phyloP scores from a whole-genome alignment of 2,329 filamentous ascomycete genomes.

The Epichloe hybrida region DNA sequence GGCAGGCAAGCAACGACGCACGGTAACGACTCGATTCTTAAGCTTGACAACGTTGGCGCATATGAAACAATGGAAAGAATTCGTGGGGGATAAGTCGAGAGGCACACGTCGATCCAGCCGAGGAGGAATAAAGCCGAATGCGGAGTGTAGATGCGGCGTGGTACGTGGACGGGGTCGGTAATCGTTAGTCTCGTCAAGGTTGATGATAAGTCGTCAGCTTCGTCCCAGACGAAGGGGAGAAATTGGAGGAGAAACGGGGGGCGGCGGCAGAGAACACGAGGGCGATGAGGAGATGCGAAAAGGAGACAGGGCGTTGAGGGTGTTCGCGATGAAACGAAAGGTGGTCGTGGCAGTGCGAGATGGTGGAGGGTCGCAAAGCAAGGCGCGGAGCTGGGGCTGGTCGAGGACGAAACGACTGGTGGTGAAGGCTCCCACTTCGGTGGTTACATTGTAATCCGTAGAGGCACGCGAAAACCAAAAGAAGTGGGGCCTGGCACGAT shows the following conservation, averaged over 20 bases:
- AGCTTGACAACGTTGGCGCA: background rate
- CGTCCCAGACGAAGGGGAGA: constrained; percentile 1
- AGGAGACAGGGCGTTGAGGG: background rate
- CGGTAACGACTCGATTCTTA: background rate
- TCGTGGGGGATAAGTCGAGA: background rate
- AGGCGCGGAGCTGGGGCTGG: background rate
- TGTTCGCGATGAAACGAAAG: background rate
- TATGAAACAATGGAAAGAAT: background rate
- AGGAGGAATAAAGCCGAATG: background rate
- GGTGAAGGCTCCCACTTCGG: too few relatives aligned
- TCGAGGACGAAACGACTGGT: background rate
- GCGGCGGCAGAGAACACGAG: background rate
- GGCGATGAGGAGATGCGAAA: background rate
- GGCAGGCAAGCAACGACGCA: background rate
- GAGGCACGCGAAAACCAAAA: too few relatives aligned
- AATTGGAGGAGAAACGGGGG: background rate
- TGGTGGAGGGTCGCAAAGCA: background rate
- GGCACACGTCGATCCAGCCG: constrained; percentile 1
- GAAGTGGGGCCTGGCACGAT: too few relatives aligned
- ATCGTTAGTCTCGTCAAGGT: constrained; percentile 1
- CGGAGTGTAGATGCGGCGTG: background rate
- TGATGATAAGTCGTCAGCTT: background rate
- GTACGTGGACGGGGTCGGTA: background rate
- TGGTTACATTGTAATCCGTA: too few relatives aligned
- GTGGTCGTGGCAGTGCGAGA: constrained; percentile 3